Conservation (phyloP, 2,329 filamentous ascomycete genomes). For the Dactylellina drechsleri region DNA sequence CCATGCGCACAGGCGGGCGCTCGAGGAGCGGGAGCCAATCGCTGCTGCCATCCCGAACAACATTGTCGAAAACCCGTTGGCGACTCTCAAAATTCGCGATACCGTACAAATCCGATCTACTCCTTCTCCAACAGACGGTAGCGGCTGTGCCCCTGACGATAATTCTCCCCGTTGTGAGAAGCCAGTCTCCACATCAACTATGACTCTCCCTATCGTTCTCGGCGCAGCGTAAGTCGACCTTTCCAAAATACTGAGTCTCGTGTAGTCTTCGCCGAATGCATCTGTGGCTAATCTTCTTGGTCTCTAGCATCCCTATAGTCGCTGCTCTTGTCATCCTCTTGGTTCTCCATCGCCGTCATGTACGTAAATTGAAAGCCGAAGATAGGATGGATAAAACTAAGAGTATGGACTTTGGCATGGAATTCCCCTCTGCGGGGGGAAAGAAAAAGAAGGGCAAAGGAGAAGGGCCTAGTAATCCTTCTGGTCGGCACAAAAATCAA, state of each 20-base stretch:
- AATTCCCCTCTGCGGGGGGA: constrained; percentile 66
- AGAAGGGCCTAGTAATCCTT: constrained; percentile 17
- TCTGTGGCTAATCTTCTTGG: neutral
- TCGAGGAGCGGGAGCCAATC: constrained; percentile 28
- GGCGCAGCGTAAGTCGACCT: constrained; percentile 73
- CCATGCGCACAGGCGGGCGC: constrained; percentile 54
- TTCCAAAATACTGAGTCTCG: neutral
- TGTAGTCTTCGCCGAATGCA: too few species aligned
- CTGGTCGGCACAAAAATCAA: constrained; percentile 64
- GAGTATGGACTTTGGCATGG: constrained; percentile 91
- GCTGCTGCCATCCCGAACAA: constrained; percentile 36
- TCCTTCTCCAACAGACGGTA: constrained; percentile 55
- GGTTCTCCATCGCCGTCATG: constrained; percentile 80
- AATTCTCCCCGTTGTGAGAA: constrained; percentile 68
- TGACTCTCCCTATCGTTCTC: constrained; percentile 74
- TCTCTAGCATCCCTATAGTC: constrained; percentile 76
- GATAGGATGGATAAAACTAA: constrained; percentile 87
- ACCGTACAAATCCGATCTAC: constrained; percentile 27
- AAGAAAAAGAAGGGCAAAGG: constrained; percentile 60
- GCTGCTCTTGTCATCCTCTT: constrained; percentile 74
- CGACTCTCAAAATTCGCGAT: constrained; percentile 33
- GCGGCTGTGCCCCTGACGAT: constrained; percentile 62
- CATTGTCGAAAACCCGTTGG: constrained; percentile 20
- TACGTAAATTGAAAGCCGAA: constrained; percentile 76
- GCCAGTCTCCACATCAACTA: constrained; percentile 67